These are phyloP conservation scores for Crithidia thermophila DNA, from an alignment of 208 protist genomes.

Conservation along the genomic window DNA sequence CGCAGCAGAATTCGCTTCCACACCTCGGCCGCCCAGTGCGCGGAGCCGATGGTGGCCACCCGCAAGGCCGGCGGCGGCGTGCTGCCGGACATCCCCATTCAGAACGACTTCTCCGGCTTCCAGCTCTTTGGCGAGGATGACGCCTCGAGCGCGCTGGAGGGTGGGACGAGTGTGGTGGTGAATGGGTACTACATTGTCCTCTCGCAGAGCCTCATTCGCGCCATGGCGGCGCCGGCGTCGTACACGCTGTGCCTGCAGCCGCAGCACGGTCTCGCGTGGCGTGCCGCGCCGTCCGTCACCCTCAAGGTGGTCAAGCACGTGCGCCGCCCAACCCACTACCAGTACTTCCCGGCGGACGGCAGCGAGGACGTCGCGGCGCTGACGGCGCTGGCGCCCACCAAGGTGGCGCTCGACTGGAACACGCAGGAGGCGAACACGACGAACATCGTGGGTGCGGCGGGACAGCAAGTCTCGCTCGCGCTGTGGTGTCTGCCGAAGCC, in stretches of 20 bases:
- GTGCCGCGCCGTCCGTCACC: constrained; percentile 39
- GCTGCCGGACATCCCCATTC: constrained; percentile 39
- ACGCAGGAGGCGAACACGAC: constrained; percentile 44
- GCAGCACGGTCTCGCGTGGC: constrained; percentile 52
- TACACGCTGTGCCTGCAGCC: constrained; percentile 75
- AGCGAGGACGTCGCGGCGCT: constrained; percentile 57
- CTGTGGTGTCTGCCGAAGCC: constrained; percentile 44
- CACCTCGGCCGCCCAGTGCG: constrained; percentile 34
- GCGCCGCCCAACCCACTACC: constrained; percentile 44
- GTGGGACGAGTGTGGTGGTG: constrained; percentile 12
- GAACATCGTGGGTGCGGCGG: constrained; percentile 67
- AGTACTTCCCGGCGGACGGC: constrained; percentile 71
- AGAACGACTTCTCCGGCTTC: constrained; percentile 49
- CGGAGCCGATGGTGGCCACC: constrained; percentile 40
- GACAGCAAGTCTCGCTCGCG: constrained; percentile 50
- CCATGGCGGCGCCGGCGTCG: constrained; percentile 35
- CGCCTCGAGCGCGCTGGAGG: constrained; percentile 13
- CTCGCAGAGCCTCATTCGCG: constrained; percentile 47
- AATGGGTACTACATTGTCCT: constrained; percentile 51
- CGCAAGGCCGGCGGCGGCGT: neutral
- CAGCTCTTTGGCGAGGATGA: constrained; percentile 36
- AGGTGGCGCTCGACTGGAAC: constrained; percentile 56
- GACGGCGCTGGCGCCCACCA: constrained; percentile 56
- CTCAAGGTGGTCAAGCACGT: constrained; percentile 48
- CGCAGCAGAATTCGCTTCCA: constrained; percentile 54